A percentile compares a stretch with the other conserved stretches of the same genome.
These are phyloP conservation scores for Candida namnaoensis DNA, from an alignment of 805 yeast genomes.

Conservation along the genomic window DNA sequence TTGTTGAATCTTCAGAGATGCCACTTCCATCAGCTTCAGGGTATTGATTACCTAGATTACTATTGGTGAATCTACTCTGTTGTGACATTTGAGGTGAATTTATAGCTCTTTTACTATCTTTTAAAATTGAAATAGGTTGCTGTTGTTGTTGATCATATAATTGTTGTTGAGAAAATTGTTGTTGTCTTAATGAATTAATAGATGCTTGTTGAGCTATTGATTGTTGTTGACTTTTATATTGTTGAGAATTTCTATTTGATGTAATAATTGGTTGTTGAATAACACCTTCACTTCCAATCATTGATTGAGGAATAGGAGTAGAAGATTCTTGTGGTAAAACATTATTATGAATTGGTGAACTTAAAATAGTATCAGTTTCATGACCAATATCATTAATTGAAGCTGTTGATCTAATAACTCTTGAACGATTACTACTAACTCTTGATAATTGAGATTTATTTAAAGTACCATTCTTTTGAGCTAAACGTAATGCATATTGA, in stretches of 20 bases:
- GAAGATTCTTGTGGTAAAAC: constrained; percentile 12
- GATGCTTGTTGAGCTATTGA: constrained; percentile 4
- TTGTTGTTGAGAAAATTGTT: constrained; percentile 1
- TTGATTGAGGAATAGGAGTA: constrained; percentile 10
- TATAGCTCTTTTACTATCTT: neutral
- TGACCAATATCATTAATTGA: constrained; percentile 11
- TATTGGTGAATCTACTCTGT: neutral
- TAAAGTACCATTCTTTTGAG: constrained; percentile 1
- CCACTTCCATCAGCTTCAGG: constrained; percentile 13
- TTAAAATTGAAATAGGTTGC: constrained; percentile 4
- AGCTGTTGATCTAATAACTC: constrained; percentile 4
- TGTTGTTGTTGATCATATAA: constrained; percentile 1
- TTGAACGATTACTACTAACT: constrained; percentile 20
- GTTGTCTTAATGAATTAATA: constrained; percentile 3
- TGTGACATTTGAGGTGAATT: constrained; percentile 3
- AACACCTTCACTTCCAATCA: constrained; percentile 13
- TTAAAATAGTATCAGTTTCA: constrained; percentile 17
- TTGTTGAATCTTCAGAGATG: constrained; percentile 13
- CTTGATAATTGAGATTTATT: constrained; percentile 9
- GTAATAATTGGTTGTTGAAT: constrained; percentile 10
- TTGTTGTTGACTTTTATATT: too few species aligned
- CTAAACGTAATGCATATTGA: constrained; percentile 13
- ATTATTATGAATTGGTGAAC: constrained; percentile 14
- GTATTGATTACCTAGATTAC: neutral
- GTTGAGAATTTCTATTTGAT: constrained; percentile 8